Evolutionary conservation across 164 flowering plant genomes (phyloP), one percentile per base, ranked within the genome.

Genomic region (Aristolochia californica): DNA sequence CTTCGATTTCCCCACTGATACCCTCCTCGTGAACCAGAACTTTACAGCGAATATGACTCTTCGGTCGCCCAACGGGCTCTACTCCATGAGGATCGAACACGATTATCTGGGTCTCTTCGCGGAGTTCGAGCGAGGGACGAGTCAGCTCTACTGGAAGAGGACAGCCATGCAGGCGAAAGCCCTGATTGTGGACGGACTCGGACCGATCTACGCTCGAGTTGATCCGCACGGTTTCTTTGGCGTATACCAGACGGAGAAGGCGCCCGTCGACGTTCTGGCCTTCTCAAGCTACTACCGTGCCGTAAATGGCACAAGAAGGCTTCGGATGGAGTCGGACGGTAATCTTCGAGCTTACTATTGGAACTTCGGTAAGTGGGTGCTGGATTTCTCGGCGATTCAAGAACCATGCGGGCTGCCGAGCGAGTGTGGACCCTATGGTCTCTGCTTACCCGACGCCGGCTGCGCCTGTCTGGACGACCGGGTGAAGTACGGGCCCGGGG

Each of bases 281-380:
- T 90, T 94, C 68, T 67, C 66, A 72, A 84, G 66, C 44, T 94
- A 73, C 63, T 80, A 85, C 25, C 71, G 78, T 47, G 57, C 63
- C 21, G 40, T 70, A 13, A 79, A 84, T 2, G 83, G 87, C 2
- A 58, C 79, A 57, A 70, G 85, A 0, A 67, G 74, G 15, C 43
- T 88, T 66, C 78, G 83, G 43, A 34, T 94, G 10, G 99, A 90
- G 67, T 50, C 76, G 1, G 96, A 94, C 58, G 99, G 99, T 9
- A 86, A 94, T 61, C 75, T 94, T 27, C 83, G 75, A 62, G 95
- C 70, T 2, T 84, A 85, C 45, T 83, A 65, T 62, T 94, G 95
- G 97, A 68, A 75, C 57, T 83, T 82, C 5, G 68, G 81, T 9
- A 55, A 17, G 7, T 94, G 99, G 99, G 67, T 70, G 0, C 13